A percentile compares a stretch with the other conserved stretches of the same genome.
Conservation (phyloP, 371 early-diverging fungal genomes). For the Mortierella sp. region DNA sequence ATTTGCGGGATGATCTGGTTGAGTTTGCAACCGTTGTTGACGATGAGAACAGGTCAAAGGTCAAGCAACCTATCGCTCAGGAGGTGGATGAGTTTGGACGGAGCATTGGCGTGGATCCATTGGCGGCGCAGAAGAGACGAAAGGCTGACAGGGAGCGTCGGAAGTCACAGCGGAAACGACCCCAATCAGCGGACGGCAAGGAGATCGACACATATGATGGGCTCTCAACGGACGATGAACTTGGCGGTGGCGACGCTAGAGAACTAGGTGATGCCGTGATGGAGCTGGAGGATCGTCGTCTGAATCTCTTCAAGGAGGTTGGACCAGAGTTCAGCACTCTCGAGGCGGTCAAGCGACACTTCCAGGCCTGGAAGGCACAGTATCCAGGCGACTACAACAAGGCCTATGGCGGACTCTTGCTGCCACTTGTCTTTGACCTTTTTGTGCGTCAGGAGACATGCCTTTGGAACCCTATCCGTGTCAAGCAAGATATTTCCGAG, state of each 20-base stretch:
- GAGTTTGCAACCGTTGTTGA: slow-evolving; percentile 65
- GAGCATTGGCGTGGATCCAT: slow-evolving; percentile 47
- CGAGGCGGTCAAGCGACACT: slow-evolving; percentile 67
- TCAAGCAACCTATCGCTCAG: slow-evolving; percentile 29
- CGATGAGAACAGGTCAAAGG: slow-evolving; percentile 17
- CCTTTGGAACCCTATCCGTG: slow-evolving; percentile 72
- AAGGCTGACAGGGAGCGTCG: slow-evolving; percentile 47
- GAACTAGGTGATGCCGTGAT: slow-evolving; percentile 53
- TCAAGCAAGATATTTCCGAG: slow-evolving; percentile 61
- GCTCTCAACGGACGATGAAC: slow-evolving; percentile 70
- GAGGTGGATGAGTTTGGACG: slow-evolving; percentile 69
- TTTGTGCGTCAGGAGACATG: slow-evolving; percentile 76
- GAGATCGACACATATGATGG: slow-evolving; percentile 53
- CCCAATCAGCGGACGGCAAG: neutral
- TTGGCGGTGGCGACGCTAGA: slow-evolving; percentile 60
- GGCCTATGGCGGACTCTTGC: slow-evolving; percentile 77
- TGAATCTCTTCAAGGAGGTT: slow-evolving; percentile 63
- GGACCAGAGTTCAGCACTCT: slow-evolving; percentile 69
- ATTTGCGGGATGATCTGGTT: slow-evolving; percentile 65
- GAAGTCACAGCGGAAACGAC: slow-evolving; percentile 18
- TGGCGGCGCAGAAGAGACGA: slow-evolving; percentile 58
- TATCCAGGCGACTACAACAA: slow-evolving; percentile 77
- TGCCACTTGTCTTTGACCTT: slow-evolving; percentile 81
- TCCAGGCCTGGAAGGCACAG: slow-evolving; percentile 76
- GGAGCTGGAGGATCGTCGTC: slow-evolving; percentile 44